Evolutionary conservation across 345 rosid genomes (phyloP).

Genomic region (Carallia pectinifolia): DNA sequence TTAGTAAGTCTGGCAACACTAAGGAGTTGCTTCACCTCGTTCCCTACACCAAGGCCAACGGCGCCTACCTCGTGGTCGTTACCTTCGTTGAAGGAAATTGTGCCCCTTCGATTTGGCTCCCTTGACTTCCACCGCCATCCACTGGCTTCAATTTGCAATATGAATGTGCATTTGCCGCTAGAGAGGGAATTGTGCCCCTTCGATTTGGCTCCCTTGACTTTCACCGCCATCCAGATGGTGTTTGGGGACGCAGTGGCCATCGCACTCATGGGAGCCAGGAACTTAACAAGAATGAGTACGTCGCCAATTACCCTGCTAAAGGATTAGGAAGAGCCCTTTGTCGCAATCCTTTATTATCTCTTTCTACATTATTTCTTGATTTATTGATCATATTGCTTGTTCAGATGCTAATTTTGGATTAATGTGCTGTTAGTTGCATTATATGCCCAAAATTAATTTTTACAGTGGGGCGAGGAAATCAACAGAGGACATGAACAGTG

Average conservation of each 20-base stretch:
- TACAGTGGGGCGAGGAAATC: slow-evolving; percentile 17
- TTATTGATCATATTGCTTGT: too few relatives aligned
- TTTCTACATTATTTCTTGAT: too few relatives aligned
- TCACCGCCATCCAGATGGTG: slow-evolving; percentile 95
- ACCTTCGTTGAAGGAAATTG: slow-evolving; percentile 67
- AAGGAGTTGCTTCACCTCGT: slow-evolving; percentile 83
- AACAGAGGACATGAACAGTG: slow-evolving; percentile 55
- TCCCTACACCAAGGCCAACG: slow-evolving; percentile 82
- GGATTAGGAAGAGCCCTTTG: slow-evolving; percentile 65
- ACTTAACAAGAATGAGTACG: slow-evolving; percentile 47
- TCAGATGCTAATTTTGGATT: too few relatives aligned
- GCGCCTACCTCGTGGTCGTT: slow-evolving; percentile 61
- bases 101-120: too few relatives aligned
- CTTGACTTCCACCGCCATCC: slow-evolving; percentile 34
- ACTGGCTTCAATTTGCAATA: slow-evolving; percentile 40
- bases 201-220: slow-evolving; percentile 92
- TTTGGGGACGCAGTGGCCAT: slow-evolving; percentile 96
- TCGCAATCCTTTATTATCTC: too few relatives aligned
- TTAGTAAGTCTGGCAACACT: slow-evolving; percentile 81
- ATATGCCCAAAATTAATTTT: too few relatives aligned
- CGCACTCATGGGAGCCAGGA: slow-evolving; percentile 86
- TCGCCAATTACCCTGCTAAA: slow-evolving; percentile 58
- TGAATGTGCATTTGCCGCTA: slow-evolving; percentile 81
- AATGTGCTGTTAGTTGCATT: too few relatives aligned
- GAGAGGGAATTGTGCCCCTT: slow-evolving; percentile 88